Evolutionary conservation across 768 basidiomycete genomes (phyloP), one percentile per base, ranked within the genome.

Genomic region (Mycena latifolia): DNA sequence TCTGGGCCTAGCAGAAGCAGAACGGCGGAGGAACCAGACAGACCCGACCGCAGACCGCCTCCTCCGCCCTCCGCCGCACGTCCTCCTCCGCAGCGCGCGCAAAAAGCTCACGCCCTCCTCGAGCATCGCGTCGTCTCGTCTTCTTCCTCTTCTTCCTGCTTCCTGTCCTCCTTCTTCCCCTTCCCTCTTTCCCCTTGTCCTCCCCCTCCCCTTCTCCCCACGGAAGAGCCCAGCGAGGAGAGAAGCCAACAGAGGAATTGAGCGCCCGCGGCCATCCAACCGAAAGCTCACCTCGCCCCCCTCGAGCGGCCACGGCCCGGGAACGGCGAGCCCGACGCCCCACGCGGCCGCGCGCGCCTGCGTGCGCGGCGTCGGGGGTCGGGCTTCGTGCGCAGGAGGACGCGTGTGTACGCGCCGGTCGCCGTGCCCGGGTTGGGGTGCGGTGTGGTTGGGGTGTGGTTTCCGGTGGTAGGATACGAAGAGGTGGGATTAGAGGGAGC

Each of bases 331-430:
- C 68, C 68, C 68, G 64, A 86, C 77, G 5, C 86, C 86, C 86
- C 86, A 87, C n/a, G 72, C 70, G n/a, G 78, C 78, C 54, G 73
- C 75, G 7, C 78, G 76, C 6, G 69, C 76, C 14, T 71, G 68
- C 28, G 80, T 80, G 29, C 63, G 64, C 57, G 79, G 81, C 25
- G 81, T 81, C 5, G 84, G 81, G 85, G 84, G 59, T 83, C 86
- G 9, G 69, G 74, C 72, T 86, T 87, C 27, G 83, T 84, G 2
- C 81, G 84, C 10, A 84, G 15, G 33, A 48, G 14, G 37, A 60
- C 37, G 24, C 33, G 20, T 1, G 58, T 31, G 52, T 46, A 27
- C 20, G 53, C 37, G 35, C 46, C 24, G 11, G 45, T 47, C 15
- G 65, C 35, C 12, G 52, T 50, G 24, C 31, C 5, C 5, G 54